Percentiles rank a stretch among this genome's conserved stretches.
phyloP scores from a whole-genome alignment of 2,329 filamentous ascomycete genomes.

The Aspergillus nomiae region DNA sequence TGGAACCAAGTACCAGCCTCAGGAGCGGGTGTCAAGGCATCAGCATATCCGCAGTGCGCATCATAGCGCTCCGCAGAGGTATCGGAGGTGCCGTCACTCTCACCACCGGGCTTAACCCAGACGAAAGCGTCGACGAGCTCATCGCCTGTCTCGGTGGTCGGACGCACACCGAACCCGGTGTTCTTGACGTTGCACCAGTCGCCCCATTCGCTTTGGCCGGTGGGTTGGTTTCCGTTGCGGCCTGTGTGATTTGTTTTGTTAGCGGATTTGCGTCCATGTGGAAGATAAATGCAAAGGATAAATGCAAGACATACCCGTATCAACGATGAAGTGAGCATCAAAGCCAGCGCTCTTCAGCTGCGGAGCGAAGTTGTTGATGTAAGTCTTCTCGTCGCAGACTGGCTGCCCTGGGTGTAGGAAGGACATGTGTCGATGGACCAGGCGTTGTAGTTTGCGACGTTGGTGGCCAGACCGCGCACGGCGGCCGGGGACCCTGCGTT shows the following conservation, averaged over 20 bases:
- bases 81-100: constrained; percentile 55
- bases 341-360: constrained; percentile 51
- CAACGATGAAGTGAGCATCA: constrained; percentile 58
- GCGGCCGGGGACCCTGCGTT: constrained; percentile 49
- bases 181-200: constrained; percentile 69
- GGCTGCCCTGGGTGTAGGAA: constrained; percentile 47
- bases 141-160: constrained; percentile 63
- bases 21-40: constrained; percentile 64
- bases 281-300: too few species aligned
- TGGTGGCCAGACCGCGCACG: constrained; percentile 58
- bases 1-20: constrained; percentile 71
- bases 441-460: constrained; percentile 62
- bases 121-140: constrained; percentile 65
- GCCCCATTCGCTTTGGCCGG: constrained; percentile 58
- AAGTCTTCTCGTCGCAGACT: constrained; percentile 58
- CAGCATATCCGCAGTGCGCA: constrained; percentile 55
- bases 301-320: constrained; percentile 45
- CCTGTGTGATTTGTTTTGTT: constrained; percentile 31
- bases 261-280: neutral
- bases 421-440: constrained; percentile 50
- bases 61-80: constrained; percentile 55
- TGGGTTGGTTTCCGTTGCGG: constrained; percentile 65
- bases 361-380: constrained; percentile 54
- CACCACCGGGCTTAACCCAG: constrained; percentile 69
- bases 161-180: constrained; percentile 66